Conservation (phyloP, 805 yeast genomes). For the Suhomyces sp. region DNA sequence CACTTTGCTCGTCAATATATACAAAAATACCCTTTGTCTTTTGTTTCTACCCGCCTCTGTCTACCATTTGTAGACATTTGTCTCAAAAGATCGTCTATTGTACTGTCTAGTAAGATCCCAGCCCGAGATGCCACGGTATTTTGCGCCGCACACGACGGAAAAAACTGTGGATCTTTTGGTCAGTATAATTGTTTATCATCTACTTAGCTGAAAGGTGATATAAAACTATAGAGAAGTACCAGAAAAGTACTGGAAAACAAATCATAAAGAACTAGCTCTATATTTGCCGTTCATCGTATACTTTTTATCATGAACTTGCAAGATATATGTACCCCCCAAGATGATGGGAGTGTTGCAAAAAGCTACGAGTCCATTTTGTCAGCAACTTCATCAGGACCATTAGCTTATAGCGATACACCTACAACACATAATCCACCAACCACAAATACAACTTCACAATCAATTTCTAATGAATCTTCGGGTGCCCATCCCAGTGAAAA, state of each 20-base stretch:
- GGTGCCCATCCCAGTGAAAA: neutral
- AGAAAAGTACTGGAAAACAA: neutral
- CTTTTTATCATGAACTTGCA: conserved; percentile 14
- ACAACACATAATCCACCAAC: neutral
- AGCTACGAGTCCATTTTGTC: conserved; percentile 3
- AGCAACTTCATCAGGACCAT: conserved; percentile 1
- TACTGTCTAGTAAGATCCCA: too few relatives aligned
- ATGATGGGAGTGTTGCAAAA: conserved; percentile 1
- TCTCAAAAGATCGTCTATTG: too few relatives aligned
- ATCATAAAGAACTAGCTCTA: too few relatives aligned
- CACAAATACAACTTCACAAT: neutral
- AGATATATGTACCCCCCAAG: conserved; percentile 10
- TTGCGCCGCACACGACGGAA: conserved; percentile 1
- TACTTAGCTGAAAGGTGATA: neutral
- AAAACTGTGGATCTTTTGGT: conserved; percentile 5
- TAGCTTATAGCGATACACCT: neutral
- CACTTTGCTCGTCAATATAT: neutral
- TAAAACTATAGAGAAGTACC: too few relatives aligned
- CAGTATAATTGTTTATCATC: neutral
- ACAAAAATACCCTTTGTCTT: too few relatives aligned
- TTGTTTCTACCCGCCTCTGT: neutral
- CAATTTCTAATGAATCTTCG: neutral
- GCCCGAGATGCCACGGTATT: neutral
- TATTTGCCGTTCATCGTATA: too few relatives aligned
- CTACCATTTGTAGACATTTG: neutral